Evolutionary conservation across 208 protist species (phyloP).

Genomic region (Acanthamoeba lenticulata): DNA sequence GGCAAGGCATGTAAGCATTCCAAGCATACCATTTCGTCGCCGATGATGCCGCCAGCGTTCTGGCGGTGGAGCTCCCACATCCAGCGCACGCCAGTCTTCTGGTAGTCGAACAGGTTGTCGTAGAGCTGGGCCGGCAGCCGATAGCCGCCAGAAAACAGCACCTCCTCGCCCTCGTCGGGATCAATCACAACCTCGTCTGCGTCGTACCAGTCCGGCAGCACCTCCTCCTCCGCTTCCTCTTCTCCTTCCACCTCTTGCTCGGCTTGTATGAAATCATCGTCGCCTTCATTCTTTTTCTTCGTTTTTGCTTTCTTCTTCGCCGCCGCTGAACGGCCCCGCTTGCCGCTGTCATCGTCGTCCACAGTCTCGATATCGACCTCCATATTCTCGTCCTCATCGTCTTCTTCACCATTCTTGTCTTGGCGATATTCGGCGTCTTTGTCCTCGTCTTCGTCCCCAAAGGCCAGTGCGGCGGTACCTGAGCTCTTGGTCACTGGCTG

Average conservation of each 20-base stretch:
- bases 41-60: conserved; percentile 93
- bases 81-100: conserved; percentile 95
- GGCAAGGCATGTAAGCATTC: background rate
- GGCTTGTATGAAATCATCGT: too few relatives aligned
- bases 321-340: background rate
- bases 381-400: background rate
- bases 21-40: conserved; percentile 59
- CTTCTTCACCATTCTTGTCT: background rate
- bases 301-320: background rate
- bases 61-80: conserved; percentile 94
- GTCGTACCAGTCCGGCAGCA: background rate
- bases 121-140: conserved; percentile 82
- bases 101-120: conserved; percentile 92
- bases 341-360: background rate
- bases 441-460: background rate
- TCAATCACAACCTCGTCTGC: background rate
- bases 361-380: background rate
- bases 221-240: background rate
- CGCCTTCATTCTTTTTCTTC: too few relatives aligned
- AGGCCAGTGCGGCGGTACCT: background rate
- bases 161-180: conserved; percentile 21
- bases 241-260: background rate
- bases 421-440: background rate
- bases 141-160: conserved; percentile 14
- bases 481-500: background rate